Base-by-base conservation (phyloP, 2,329 filamentous ascomycete genomes). In the Tolypocladium ovalisporum region DNA sequence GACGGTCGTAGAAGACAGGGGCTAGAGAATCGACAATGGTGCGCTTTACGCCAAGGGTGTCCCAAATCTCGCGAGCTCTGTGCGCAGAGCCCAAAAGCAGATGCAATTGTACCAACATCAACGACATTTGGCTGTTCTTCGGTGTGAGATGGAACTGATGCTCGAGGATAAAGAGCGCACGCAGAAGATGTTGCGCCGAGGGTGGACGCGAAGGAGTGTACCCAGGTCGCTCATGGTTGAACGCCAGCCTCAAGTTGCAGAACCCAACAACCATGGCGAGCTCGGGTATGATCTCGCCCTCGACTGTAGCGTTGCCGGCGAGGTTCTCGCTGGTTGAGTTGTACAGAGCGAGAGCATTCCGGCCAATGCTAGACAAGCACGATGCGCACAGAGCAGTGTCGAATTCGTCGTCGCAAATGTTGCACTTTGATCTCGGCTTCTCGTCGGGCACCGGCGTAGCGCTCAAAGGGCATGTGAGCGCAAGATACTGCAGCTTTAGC, bases 21-120 rank as follows among this genome's bases (percentile, higher is more conserved):
- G 73, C 79, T 0, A 84, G 71, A 0, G 80, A 78, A 60, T 84
- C 80, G n/a, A 81, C 76, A 34, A 83, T 79, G 0, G 79, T 80
- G 27, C 81, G 75, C 67, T 84, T 84, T 2, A 84, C 76, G 3
- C 75, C 79, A 12, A 83, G 71, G 0, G 72, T 72, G 13, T 73
- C 70, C 79, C 80, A 84, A 2, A 80, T 66, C 37, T 76, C 66
- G 29, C 75, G 70, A 0, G 78, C 78, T 22, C 73, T 72, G 1
- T 76, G 71, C 0, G 73, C 73, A 15, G 77, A 79, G 9, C 81
- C 81, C 8, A 83, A 68, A 4, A 76, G 66, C 12, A 82, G 68
- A 54, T 81, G 79, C 2, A 83, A 64, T 56, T 80, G 78, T 1
- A 80, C 71, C 0, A 84, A 70, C 0, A 84, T 60, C 4, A 84